Percentiles rank a stretch among this genome's conserved stretches.
Evolutionary conservation across 805 yeast genomes (phyloP).

Genomic region (Pichia cabralensis): DNA sequence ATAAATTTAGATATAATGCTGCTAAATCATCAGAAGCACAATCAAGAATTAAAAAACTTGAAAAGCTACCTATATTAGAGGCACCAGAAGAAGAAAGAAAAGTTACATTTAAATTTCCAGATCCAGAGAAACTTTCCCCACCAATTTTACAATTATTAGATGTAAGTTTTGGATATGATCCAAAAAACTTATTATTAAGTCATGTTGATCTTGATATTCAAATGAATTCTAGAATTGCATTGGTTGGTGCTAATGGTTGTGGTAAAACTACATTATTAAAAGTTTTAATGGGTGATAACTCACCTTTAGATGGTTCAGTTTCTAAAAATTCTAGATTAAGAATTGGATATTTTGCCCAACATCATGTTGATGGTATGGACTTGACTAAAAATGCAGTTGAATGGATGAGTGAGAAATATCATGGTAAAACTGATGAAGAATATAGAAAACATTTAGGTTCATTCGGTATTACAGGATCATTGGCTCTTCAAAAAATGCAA

Average conservation of each 20-base stretch:
- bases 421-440: constrained; percentile 93
- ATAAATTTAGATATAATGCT: constrained; percentile 94
- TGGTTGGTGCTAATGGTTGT: constrained; percentile 98
- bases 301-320: constrained; percentile 70
- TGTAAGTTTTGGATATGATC: constrained; percentile 77
- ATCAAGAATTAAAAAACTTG: constrained; percentile 93
- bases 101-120: constrained; percentile 85
- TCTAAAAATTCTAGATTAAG: constrained; percentile 77
- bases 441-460: constrained; percentile 94
- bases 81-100: constrained; percentile 89
- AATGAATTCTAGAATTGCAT: constrained; percentile 88
- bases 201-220: constrained; percentile 86
- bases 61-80: constrained; percentile 85
- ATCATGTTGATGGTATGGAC: constrained; percentile 98
- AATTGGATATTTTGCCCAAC: constrained; percentile 96
- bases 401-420: constrained; percentile 85
- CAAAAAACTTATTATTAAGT: constrained; percentile 51
- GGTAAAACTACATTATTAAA: constrained; percentile 96
- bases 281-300: constrained; percentile 66
- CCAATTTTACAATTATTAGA: constrained; percentile 85
- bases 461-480: constrained; percentile 91
- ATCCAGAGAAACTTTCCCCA: constrained; percentile 86
- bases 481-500: constrained; percentile 86
- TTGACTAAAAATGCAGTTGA: constrained; percentile 74
- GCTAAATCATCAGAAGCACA: constrained; percentile 97